Conservation (phyloP, 2,329 filamentous ascomycete species). For the Neoascochyta sp. region DNA sequence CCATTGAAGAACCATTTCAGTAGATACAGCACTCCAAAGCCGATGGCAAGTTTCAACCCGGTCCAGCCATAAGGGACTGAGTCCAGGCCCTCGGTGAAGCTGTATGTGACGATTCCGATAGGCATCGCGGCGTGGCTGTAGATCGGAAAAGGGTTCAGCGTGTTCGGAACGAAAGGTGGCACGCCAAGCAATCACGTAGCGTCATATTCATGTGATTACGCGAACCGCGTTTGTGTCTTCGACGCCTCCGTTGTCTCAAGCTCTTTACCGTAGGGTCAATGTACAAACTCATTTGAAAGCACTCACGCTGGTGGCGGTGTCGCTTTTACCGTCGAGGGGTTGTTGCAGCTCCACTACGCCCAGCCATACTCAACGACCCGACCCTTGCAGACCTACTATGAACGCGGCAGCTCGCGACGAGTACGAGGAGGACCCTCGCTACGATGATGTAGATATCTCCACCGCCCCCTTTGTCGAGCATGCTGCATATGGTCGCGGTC, state of each 20-base stretch:
- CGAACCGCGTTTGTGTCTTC: too few relatives aligned
- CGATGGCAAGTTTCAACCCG: constrained; percentile 52
- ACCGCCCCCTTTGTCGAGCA: constrained; percentile 57
- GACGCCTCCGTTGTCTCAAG: too few relatives aligned
- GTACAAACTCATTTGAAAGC: constrained; percentile 1
- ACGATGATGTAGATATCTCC: constrained; percentile 53
- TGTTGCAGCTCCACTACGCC: too few relatives aligned
- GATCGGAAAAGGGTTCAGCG: constrained; percentile 17
- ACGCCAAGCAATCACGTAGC: constrained; percentile 25
- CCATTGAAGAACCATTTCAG: constrained; percentile 78
- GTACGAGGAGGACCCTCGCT: constrained; percentile 13
- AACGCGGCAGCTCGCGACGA: constrained; percentile 5
- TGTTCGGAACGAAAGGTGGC: constrained; percentile 22
- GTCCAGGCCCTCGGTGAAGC: constrained; percentile 52
- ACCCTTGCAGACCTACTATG: constrained; percentile 5
- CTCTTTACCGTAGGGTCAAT: too few relatives aligned
- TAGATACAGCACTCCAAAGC: constrained; percentile 51
- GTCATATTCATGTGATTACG: constrained; percentile 30
- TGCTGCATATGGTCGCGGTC: constrained; percentile 57
- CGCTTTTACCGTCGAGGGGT: too few relatives aligned
- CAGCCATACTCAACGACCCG: too few relatives aligned
- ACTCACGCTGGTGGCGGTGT: constrained; percentile 3
- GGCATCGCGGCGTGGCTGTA: constrained; percentile 51
- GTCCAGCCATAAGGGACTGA: constrained; percentile 54
- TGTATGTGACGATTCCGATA: constrained; percentile 56